Conservation (phyloP, 257 asterid species). For the Solanum medicagineum region DNA sequence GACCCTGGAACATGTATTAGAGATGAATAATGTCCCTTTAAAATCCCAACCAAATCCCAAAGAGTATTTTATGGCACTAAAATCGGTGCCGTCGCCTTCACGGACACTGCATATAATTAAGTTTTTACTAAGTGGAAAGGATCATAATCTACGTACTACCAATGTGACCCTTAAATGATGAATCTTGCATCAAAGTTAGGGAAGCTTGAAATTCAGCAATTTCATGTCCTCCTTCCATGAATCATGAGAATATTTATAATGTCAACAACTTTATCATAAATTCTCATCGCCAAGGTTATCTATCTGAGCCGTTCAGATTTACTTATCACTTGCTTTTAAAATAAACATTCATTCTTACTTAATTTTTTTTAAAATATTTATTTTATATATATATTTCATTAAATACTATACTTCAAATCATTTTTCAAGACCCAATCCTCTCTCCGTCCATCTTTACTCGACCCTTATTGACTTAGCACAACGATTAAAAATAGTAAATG, state of each 20-base stretch:
- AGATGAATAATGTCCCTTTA: neutral
- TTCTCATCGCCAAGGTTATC: neutral
- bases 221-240: neutral
- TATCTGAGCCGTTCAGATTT: neutral
- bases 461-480: no score
- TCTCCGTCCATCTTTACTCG: no score
- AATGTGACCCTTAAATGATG: neutral
- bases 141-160: neutral
- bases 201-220: neutral
- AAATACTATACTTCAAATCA: no score
- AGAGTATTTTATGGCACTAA: neutral
- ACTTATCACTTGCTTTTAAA: no score
- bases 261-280: neutral
- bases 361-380: no score
- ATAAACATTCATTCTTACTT: no score
- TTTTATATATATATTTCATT: no score
- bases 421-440: no score
- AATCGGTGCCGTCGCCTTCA: conserved; percentile 62
- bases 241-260: neutral
- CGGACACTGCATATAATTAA: conserved; percentile 29
- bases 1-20: neutral
- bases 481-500: no score
- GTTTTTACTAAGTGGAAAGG: neutral
- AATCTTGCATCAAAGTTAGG: neutral
- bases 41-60: neutral